Conservation (phyloP, 2,329 filamentous ascomycete genomes). For the Colletotrichum chrysophilum region DNA sequence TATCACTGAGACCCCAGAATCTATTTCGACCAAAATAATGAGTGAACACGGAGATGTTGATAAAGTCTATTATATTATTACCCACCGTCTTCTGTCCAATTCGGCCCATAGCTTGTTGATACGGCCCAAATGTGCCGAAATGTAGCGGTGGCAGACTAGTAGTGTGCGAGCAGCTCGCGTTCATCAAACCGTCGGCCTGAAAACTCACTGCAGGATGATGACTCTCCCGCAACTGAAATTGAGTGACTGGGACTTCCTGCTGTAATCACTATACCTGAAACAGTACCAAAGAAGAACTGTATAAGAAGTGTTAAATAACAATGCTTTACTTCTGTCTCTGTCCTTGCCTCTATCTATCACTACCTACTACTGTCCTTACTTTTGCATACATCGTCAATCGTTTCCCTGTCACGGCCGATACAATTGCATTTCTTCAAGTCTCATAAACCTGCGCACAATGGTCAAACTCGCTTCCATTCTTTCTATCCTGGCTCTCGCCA, state of each 20-base stretch:
- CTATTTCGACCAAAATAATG: rapidly evolving
- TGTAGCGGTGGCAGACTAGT: neutral
- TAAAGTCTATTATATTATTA: neutral
- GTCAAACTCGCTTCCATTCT: neutral
- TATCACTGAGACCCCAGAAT: neutral
- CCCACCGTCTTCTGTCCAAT: rapidly evolving
- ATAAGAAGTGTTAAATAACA: neutral
- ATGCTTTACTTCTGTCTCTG: neutral
- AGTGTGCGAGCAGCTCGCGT: neutral
- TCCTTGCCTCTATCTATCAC: neutral
- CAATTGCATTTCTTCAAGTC: neutral
- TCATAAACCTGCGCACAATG: neutral
- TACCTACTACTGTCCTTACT: neutral
- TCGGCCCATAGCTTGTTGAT: neutral
- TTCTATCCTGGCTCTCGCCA: neutral
- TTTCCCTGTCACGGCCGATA: neutral
- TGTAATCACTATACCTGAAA: neutral
- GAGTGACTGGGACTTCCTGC: neutral
- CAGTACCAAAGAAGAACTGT: neutral
- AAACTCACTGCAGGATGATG: neutral
- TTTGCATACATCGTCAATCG: too few species aligned
- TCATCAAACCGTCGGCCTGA: neutral
- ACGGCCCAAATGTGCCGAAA: neutral
- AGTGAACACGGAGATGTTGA: neutral
- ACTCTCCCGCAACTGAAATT: neutral